Evolutionary conservation across 208 protist species (phyloP).

Genomic region (Herpetomonas samuelpessoai): DNA sequence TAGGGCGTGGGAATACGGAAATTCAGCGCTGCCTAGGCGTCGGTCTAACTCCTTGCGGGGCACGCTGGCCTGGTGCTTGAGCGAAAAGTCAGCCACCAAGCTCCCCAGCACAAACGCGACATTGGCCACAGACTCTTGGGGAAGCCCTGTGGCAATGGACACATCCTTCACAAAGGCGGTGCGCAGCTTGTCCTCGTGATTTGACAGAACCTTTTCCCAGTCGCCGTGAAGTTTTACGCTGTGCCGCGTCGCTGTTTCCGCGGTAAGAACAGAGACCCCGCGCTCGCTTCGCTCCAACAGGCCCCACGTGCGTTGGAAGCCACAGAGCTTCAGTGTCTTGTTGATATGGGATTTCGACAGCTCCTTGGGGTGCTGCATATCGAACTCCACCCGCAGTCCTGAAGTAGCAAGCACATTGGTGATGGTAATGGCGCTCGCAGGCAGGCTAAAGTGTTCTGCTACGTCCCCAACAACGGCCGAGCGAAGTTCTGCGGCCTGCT

Average conservation of each 20-base stretch:
- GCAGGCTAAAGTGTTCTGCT: constrained; percentile 22
- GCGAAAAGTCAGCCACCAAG: constrained; percentile 20
- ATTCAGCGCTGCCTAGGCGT: constrained; percentile 19
- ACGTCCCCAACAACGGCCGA: constrained; percentile 24
- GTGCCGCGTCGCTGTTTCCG: constrained; percentile 20
- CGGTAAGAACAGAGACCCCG: background rate
- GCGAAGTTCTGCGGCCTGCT: constrained; percentile 22
- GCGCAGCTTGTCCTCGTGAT: constrained; percentile 14
- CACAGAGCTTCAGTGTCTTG: constrained; percentile 5
- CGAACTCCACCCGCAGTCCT: constrained; percentile 34
- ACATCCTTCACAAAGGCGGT: constrained; percentile 32
- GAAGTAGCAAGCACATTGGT: constrained; percentile 10
- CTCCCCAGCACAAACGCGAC: constrained; percentile 23
- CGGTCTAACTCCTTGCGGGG: constrained; percentile 16
- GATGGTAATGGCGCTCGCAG: constrained; percentile 33
- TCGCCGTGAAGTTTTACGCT: constrained; percentile 36
- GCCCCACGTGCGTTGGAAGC: constrained; percentile 16
- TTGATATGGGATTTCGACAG: constrained; percentile 17
- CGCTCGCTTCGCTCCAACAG: constrained; percentile 7
- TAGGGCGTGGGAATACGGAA: constrained; percentile 31
- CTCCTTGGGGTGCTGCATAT: constrained; percentile 27
- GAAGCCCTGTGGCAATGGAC: constrained; percentile 8
- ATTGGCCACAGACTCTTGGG: constrained; percentile 14
- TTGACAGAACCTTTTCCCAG: constrained; percentile 30
- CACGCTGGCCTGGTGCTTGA: constrained; percentile 12